Percentiles rank a stretch among this genome's conserved stretches.
These are phyloP conservation scores for Pseudoscleropodium purum DNA, from an alignment of 225 moss, liverwort and hornwort genomes.

Conservation along the genomic window DNA sequence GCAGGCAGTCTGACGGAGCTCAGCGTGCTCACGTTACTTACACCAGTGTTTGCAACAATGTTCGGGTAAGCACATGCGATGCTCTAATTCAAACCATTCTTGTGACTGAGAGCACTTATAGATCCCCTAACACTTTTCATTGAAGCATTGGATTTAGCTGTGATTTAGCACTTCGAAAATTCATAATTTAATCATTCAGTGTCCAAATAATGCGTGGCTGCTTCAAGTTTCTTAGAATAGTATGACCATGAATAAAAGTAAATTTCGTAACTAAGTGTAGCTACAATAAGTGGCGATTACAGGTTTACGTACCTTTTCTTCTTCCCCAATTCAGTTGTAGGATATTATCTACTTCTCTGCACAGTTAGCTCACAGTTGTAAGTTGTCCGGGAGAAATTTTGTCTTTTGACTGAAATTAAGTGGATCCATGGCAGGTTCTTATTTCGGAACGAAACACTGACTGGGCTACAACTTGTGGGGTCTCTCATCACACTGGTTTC, in stretches of 20 bases:
- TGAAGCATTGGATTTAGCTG: too few relatives aligned
- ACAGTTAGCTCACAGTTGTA: background rate
- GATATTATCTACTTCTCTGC: background rate
- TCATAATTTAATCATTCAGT: background rate
- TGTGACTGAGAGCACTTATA: background rate
- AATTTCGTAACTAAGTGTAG: background rate
- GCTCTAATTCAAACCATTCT: background rate
- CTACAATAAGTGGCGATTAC: background rate
- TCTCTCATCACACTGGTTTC: constrained; percentile 9
- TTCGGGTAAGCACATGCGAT: constrained; percentile 15
- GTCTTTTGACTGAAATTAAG: background rate
- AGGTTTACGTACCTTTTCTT: too few relatives aligned
- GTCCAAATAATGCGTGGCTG: too few relatives aligned
- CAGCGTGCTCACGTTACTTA: constrained; percentile 17
- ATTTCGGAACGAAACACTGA: constrained; percentile 2
- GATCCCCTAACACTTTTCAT: background rate
- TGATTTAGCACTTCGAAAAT: background rate
- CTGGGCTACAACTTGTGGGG: background rate
- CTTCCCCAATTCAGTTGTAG: too few relatives aligned
- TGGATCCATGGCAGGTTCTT: constrained; percentile 4
- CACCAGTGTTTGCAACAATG: constrained; percentile 19
- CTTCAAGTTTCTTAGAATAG: background rate
- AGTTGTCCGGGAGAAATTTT: background rate
- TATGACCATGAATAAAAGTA: too few relatives aligned
- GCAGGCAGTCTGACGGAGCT: constrained; percentile 38